phyloP scores from a whole-genome alignment of 768 basidiomycete species.

The Pleurotus tuoliensis region DNA sequence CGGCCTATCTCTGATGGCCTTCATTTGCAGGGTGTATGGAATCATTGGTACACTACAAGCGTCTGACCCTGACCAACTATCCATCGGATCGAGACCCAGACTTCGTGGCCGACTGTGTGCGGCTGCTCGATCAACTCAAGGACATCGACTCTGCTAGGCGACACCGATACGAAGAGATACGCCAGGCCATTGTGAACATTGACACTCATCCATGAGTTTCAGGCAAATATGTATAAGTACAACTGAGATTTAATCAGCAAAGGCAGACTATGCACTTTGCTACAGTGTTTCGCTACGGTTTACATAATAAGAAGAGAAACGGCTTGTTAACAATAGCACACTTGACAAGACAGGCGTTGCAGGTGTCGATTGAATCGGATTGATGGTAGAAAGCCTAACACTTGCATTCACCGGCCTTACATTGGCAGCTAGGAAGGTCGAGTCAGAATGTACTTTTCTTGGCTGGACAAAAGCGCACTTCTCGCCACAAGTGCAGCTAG shows the following conservation, averaged over 20 bases:
- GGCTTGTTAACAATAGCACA: too few relatives aligned
- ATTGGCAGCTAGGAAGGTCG: constrained; percentile 42
- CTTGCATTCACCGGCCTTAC: constrained; percentile 63
- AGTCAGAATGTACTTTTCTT: not conserved
- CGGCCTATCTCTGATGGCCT: not conserved
- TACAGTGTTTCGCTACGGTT: too few relatives aligned
- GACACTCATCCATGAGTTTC: too few relatives aligned
- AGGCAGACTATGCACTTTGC: too few relatives aligned
- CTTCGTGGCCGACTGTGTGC: constrained; percentile 42
- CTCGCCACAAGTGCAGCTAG: constrained; percentile 48
- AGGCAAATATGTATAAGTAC: too few relatives aligned
- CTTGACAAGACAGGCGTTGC: not conserved
- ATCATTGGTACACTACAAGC: constrained; percentile 81
- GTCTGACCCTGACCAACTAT: constrained; percentile 55
- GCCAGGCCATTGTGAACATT: constrained; percentile 21
- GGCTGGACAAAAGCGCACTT: constrained; percentile 26
- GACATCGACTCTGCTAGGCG: constrained; percentile 63
- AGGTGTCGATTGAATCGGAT: not conserved
- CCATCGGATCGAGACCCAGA: constrained; percentile 19
- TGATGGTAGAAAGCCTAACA: constrained; percentile 38
- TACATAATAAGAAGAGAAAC: too few relatives aligned
- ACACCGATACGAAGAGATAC: constrained; percentile 65
- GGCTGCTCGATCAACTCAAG: constrained; percentile 53
- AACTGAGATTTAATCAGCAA: too few relatives aligned
- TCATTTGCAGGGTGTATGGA: constrained; percentile 83